Evolutionary conservation across 148 eudicot species (phyloP).

Genomic region (Chenopodium formosanum): DNA sequence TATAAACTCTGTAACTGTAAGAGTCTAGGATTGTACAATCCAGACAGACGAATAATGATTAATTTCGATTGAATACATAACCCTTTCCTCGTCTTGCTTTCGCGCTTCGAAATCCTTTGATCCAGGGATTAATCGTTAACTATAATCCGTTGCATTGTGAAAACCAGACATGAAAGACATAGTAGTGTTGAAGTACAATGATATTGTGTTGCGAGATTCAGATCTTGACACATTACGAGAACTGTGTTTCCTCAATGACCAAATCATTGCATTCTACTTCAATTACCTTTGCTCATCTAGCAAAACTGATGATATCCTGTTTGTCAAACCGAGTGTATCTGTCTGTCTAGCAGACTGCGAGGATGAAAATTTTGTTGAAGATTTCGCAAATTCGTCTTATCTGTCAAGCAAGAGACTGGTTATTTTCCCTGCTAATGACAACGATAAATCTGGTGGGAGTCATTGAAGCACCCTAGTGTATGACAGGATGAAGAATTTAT

Average conservation of each 20-base stretch:
- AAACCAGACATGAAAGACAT: slow-evolving; percentile 6
- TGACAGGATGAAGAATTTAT: slow-evolving; percentile 6
- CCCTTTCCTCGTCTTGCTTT: no score
- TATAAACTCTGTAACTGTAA: no score
- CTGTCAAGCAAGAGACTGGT: slow-evolving; percentile 18
- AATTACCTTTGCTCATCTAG: not conserved
- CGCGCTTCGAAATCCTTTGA: no score
- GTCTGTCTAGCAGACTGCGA: slow-evolving; percentile 5
- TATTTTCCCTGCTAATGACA: slow-evolving; percentile 18
- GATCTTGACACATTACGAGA: slow-evolving; percentile 14
- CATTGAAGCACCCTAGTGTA: slow-evolving; percentile 24
- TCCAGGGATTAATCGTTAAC: not conserved
- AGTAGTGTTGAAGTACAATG: slow-evolving; percentile 16
- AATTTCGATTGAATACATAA: no score
- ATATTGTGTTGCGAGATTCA: slow-evolving; percentile 9
- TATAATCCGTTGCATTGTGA: no score
- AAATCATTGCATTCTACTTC: slow-evolving; percentile 17
- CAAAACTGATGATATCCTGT: slow-evolving; percentile 7
- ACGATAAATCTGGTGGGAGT: not conserved
- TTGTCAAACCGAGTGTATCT: not conserved
- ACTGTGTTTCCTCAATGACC: slow-evolving; percentile 17
- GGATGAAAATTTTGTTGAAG: slow-evolving; percentile 3
- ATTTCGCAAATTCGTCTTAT: not conserved
- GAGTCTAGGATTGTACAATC: no score
- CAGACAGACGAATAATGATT: no score